Evolutionary conservation across 805 yeast species (phyloP).

Genomic region (Saccharomycopsis fibuligera): DNA sequence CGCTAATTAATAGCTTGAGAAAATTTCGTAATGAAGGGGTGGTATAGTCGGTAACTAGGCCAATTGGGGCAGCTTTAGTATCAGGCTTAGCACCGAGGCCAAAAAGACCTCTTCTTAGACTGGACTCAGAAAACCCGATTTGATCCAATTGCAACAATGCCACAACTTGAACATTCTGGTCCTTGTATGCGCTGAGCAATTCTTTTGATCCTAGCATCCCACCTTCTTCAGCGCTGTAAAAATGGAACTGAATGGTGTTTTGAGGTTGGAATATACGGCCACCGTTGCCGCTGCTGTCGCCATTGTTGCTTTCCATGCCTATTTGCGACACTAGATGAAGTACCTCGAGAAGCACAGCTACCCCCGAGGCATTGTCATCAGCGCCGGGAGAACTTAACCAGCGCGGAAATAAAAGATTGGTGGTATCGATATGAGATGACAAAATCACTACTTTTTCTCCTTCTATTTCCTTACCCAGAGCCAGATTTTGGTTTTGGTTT

Average conservation of each 20-base stretch:
- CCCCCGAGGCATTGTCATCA: constrained; percentile 91
- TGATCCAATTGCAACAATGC: constrained; percentile 94
- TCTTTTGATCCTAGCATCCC: constrained; percentile 84
- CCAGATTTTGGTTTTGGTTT: too few relatives aligned
- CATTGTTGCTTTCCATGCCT: too few relatives aligned
- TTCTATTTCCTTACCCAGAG: too few relatives aligned
- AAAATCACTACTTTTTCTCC: constrained; percentile 53
- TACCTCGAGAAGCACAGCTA: constrained; percentile 62
- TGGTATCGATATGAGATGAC: constrained; percentile 88
- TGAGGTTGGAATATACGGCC: too few relatives aligned
- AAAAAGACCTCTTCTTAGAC: constrained; percentile 37
- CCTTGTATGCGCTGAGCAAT: constrained; percentile 51
- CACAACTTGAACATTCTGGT: constrained; percentile 45
- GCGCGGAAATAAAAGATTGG: constrained; percentile 66
- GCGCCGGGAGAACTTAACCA: constrained; percentile 83
- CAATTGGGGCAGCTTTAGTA: constrained; percentile 28
- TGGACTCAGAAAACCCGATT: constrained; percentile 69
- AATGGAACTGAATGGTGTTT: constrained; percentile 86
- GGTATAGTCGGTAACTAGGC: constrained; percentile 64
- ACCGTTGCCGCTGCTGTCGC: too few relatives aligned
- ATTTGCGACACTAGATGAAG: constrained; percentile 24
- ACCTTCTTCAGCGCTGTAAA: constrained; percentile 93
- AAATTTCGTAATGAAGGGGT: constrained; percentile 63
- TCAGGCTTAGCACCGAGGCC: constrained; percentile 20
- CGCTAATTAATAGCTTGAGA: constrained; percentile 46